These are phyloP conservation scores for Lipomyces sp. DNA, from an alignment of 805 yeast genomes.

Conservation along the genomic window DNA sequence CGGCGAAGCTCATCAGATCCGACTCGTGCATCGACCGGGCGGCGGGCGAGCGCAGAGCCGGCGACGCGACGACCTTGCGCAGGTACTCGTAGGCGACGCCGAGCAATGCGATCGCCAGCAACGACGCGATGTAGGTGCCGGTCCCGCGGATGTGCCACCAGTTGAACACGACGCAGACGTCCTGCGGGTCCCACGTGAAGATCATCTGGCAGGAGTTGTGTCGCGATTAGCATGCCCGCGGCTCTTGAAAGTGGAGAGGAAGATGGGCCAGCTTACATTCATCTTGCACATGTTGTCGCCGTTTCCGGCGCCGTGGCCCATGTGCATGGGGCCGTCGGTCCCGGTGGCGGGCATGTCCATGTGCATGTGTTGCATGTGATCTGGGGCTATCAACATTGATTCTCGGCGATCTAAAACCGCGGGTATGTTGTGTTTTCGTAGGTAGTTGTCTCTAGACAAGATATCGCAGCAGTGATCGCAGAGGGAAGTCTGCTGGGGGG, in stretches of 20 bases:
- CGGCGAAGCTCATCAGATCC: not conserved
- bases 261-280: not conserved
- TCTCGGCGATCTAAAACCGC: too few species aligned
- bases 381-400: too few species aligned
- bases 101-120: constrained; percentile 48
- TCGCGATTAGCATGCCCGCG: not conserved
- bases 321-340: constrained; percentile 2
- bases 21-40: not conserved
- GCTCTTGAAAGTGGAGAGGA: not conserved
- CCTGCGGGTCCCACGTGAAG: constrained; percentile 71
- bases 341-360: constrained; percentile 5
- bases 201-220: constrained; percentile 46
- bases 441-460: too few species aligned
- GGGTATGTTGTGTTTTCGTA: too few species aligned
- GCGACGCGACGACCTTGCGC: constrained; percentile 32
- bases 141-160: constrained; percentile 74
- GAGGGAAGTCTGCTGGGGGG: too few species aligned
- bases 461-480: too few species aligned
- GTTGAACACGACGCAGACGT: constrained; percentile 66
- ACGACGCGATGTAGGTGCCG: constrained; percentile 50
- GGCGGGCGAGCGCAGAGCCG: not conserved
- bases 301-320: constrained; percentile 5
- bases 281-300: constrained; percentile 10
- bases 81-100: constrained; percentile 61
- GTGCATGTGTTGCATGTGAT: too few species aligned